These are phyloP conservation scores for Diaporthe vexans DNA, from an alignment of 2,329 filamentous ascomycete species.

Conservation along the genomic window DNA sequence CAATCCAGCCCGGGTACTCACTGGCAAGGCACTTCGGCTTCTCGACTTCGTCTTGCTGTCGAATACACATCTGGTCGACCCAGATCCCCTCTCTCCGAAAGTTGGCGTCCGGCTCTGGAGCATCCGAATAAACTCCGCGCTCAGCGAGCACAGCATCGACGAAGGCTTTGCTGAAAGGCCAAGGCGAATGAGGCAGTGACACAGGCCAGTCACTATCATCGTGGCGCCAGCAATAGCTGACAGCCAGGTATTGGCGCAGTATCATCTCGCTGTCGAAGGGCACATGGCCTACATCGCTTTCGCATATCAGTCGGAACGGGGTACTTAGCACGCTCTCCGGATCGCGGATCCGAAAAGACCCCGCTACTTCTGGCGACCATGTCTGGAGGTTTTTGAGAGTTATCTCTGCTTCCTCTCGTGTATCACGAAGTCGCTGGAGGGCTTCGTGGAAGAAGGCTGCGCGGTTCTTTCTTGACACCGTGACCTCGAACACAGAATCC, in stretches of 20 bases:
- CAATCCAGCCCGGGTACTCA: constrained; percentile 1
- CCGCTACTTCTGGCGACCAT: constrained; percentile 4
- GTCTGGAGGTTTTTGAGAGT: background rate
- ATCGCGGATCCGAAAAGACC: background rate
- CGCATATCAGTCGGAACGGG: constrained; percentile 1
- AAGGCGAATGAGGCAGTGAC: background rate
- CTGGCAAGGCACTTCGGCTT: background rate
- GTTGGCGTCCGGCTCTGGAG: background rate
- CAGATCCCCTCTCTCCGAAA: constrained; percentile 11
- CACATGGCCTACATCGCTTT: constrained; percentile 9
- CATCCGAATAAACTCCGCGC: constrained; percentile 4
- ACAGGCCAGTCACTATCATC: constrained; percentile 7
- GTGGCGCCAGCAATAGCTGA: constrained; percentile 7
- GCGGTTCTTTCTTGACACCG: constrained; percentile 11
- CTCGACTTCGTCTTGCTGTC: background rate
- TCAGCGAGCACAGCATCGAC: constrained; percentile 3
- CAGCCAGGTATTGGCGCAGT: constrained; percentile 8
- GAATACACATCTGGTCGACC: background rate
- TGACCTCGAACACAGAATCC: background rate
- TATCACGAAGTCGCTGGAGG: constrained; percentile 4
- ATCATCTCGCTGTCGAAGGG: constrained; percentile 3
- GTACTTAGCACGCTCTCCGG: constrained; percentile 8
- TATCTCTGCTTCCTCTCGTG: constrained; percentile 9
- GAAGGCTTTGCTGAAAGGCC: constrained; percentile 12
- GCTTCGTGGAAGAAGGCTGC: constrained; percentile 3